Evolutionary conservation across 192 early-diverging fungal species (phyloP), one percentile per base, ranked within the genome.

Genomic region (Piromyces sp.): DNA sequence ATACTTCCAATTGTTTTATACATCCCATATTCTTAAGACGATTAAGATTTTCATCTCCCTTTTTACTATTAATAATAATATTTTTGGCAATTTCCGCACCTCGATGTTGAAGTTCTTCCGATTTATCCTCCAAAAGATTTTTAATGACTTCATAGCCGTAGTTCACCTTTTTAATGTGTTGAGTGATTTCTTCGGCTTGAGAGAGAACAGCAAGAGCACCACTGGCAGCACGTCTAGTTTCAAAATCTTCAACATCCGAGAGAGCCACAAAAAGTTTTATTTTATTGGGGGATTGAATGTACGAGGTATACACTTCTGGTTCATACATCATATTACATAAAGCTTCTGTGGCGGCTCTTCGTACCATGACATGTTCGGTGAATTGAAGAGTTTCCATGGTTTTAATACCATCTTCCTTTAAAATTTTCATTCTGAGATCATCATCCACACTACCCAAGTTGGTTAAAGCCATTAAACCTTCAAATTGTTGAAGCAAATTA

Each of bases 261-360:
- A 98, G 84, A 0, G 96, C 95, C 7, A 98, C 85, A 84, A 97
- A 87, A 68, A 97, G 86, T 80, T 94, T 92, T 51, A 97, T 87
- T 33, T 89, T 88, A 33, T 90, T 88, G 36, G 86, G 86, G 22
- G 81, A 80, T 30, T 87, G 84, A 33, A 88, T 92, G 81, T 95
- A 98, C 0, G 87, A 81, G 78, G 92, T 92, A 89, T 94, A 97
- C 12, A 98, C 96, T 0, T 85, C 86, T 28, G 89, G 90, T 81
- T 92, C 89, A 85, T 94, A 94, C 78, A 97, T 93, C 94, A 97
- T 92, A 85, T 98, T 98, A 85, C 97, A 98, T 1, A 97, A 81
- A 1, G 93, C 87, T 85, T 98, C 97, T 0, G 96, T 96, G 1
- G 96, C 94, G 1, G 96, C 96, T 3, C 96, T 88, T 29, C 92